These are phyloP conservation scores for Candida ficus DNA, from an alignment of 805 yeast species.

Conservation along the genomic window DNA sequence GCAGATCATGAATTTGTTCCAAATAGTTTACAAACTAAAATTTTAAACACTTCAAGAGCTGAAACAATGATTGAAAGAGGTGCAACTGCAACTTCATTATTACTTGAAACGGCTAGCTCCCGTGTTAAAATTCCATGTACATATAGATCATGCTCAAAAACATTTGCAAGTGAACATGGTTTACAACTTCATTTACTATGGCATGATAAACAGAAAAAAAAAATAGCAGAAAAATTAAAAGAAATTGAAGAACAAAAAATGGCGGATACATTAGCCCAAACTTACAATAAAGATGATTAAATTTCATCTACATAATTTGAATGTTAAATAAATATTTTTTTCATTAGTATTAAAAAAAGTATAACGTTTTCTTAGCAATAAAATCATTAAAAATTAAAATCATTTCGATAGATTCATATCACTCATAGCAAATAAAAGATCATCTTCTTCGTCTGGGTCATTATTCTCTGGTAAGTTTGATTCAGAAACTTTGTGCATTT, in stretches of 20 bases:
- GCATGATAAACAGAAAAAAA: conserved; percentile 35
- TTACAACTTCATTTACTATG: conserved; percentile 45
- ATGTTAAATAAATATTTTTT: background rate
- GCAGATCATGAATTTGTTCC: conserved; percentile 32
- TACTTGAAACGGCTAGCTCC: conserved; percentile 28
- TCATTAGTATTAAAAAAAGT: background rate
- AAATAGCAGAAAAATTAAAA: background rate
- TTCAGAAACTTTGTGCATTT: conserved; percentile 19
- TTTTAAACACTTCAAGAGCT: conserved; percentile 19
- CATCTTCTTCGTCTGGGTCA: conserved; percentile 55
- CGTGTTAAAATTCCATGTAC: conserved; percentile 40
- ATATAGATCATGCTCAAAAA: conserved; percentile 44
- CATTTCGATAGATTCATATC: conserved; percentile 51
- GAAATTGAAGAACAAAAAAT: conserved; percentile 4
- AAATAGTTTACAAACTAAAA: conserved; percentile 7
- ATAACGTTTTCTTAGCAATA: background rate
- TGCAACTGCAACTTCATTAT: conserved; percentile 24
- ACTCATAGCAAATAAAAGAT: conserved; percentile 65
- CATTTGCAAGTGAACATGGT: conserved; percentile 46
- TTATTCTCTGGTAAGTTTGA: conserved; percentile 12
- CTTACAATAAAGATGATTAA: background rate
- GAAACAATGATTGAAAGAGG: conserved; percentile 23
- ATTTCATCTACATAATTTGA: background rate
- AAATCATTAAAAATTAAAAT: no score
- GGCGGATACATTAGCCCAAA: background rate